Percentiles rank a stretch among this genome's conserved stretches.
Conservation (phyloP, 2,329 filamentous ascomycete genomes). For the Ambrosiella cleistominuta region DNA sequence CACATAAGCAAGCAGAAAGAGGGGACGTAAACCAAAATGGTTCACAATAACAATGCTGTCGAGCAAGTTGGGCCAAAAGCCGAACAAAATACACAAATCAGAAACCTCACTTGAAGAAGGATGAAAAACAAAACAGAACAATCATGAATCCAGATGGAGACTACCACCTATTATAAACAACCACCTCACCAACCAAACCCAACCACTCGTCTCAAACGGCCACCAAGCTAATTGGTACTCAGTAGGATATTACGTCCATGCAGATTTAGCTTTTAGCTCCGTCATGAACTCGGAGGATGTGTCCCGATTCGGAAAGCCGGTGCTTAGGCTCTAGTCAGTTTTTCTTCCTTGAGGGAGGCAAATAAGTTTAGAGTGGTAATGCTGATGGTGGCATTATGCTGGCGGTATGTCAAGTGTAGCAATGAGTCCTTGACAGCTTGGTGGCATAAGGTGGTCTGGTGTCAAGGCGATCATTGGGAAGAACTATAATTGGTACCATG, state of each 20-base stretch:
- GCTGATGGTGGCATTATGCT: no score
- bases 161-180: neutral
- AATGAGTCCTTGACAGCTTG: no score
- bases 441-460: no score
- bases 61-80: neutral
- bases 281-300: neutral
- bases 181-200: neutral
- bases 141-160: neutral
- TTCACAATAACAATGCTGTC: constrained; percentile 11
- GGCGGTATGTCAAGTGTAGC: no score
- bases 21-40: constrained; percentile 17
- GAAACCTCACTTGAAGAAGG: constrained; percentile 1
- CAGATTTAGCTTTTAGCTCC: neutral
- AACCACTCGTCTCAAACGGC: neutral
- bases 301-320: neutral
- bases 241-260: neutral
- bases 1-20: constrained; percentile 5
- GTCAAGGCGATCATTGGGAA: no score
- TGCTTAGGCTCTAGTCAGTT: neutral
- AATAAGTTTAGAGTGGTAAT: no score
- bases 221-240: neutral
- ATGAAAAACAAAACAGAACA: constrained; percentile 4
- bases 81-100: neutral
- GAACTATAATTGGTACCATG: no score
- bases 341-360: no score